These are phyloP conservation scores for Diplotaxis tenuifolia DNA, from an alignment of 345 rosid genomes.

Conservation along the genomic window DNA sequence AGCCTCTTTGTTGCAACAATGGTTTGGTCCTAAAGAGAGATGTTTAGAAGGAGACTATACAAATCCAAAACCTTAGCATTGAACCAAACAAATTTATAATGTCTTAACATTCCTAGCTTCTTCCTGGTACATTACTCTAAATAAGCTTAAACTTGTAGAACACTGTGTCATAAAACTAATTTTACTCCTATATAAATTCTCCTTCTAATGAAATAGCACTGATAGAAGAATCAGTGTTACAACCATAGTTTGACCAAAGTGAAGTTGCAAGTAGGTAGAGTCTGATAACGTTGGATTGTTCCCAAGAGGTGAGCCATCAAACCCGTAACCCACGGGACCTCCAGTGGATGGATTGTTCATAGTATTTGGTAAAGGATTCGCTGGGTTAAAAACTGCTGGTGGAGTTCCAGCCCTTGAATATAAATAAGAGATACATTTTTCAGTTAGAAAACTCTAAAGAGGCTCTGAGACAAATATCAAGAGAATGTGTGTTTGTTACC, in stretches of 20 bases:
- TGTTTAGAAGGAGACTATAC: constrained; percentile 20
- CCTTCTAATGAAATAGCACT: constrained; percentile 22
- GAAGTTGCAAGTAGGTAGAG: constrained; percentile 17
- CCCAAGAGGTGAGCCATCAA: constrained; percentile 37
- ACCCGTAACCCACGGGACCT: constrained; percentile 26
- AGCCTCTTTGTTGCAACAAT: constrained; percentile 20
- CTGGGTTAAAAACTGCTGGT: constrained; percentile 30
- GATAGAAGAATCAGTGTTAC: constrained; percentile 16
- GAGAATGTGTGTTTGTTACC: constrained; percentile 39
- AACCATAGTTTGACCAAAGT: constrained; percentile 22
- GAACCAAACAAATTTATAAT: constrained; percentile 22
- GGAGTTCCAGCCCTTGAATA: constrained; percentile 39
- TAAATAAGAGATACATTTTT: not conserved
- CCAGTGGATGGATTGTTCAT: constrained; percentile 29
- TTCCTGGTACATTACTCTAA: constrained; percentile 9
- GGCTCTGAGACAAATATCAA: not conserved
- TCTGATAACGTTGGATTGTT: constrained; percentile 33
- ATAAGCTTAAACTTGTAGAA: constrained; percentile 4
- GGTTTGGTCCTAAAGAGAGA: constrained; percentile 16
- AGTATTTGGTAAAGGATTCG: constrained; percentile 32
- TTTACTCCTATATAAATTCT: constrained; percentile 15
- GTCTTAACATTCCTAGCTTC: constrained; percentile 25
- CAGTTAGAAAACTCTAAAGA: not conserved
- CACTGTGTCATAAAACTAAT: constrained; percentile 25
- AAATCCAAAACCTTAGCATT: constrained; percentile 19